These are phyloP conservation scores for Parietaria judaica DNA, from an alignment of 306 rosid species.

Conservation along the genomic window DNA sequence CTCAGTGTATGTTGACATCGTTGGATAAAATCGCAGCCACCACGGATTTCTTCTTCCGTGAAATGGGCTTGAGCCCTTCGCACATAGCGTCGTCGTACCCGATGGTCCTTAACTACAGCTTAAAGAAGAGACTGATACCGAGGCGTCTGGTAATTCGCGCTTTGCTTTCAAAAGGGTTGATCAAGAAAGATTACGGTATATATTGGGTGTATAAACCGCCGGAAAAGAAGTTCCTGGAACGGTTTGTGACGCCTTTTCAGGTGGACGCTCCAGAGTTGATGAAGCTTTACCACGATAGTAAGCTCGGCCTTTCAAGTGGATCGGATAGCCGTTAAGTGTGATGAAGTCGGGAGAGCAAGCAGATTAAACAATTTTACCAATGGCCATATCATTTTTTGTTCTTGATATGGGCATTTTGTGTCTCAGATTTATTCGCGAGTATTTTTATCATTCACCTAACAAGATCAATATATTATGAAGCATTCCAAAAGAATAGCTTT, in stretches of 20 bases:
- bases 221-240: slow-evolving; percentile 19
- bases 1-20: slow-evolving; percentile 27
- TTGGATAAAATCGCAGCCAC: slow-evolving; percentile 24
- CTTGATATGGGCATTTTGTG: too few species aligned
- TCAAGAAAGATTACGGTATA: background rate
- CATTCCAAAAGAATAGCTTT: too few species aligned
- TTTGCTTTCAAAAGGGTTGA: slow-evolving; percentile 29
- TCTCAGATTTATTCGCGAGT: too few species aligned
- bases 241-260: slow-evolving; percentile 15
- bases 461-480: too few species aligned
- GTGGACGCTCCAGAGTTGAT: slow-evolving; percentile 1
- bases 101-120: slow-evolving; percentile 4
- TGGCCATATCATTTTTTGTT: too few species aligned
- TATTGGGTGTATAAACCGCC: background rate
- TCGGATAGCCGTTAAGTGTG: too few species aligned
- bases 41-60: slow-evolving; percentile 33
- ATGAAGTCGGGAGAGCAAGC: too few species aligned
- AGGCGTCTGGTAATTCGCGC: slow-evolving; percentile 24
- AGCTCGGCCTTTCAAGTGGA: background rate
- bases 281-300: slow-evolving; percentile 15
- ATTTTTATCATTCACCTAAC: too few species aligned
- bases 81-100: slow-evolving; percentile 20
- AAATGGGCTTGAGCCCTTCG: slow-evolving; percentile 23
- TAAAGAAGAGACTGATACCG: slow-evolving; percentile 37
- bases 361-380: too few species aligned